Evolutionary conservation across 768 basidiomycete genomes (phyloP).

Genomic region (Boletus patriciae): DNA sequence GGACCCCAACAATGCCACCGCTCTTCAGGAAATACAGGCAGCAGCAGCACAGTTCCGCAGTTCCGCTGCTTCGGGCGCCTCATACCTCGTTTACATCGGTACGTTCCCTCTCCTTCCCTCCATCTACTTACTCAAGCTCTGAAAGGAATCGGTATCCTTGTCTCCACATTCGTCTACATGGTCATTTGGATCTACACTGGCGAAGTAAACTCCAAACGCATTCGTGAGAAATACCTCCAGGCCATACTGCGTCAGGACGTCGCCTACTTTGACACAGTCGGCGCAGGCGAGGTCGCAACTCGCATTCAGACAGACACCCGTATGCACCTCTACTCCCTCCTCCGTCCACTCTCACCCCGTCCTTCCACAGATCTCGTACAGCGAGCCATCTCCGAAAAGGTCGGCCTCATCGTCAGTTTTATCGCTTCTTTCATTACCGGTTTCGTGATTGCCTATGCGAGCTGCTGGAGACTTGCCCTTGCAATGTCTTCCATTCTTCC

Average conservation of each 20-base stretch:
- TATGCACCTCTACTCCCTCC: slow-evolving; percentile 33
- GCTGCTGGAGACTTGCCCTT: slow-evolving; percentile 79
- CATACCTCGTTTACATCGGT: slow-evolving; percentile 70
- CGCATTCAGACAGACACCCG: slow-evolving; percentile 88
- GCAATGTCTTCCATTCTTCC: slow-evolving; percentile 82
- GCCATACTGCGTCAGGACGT: slow-evolving; percentile 85
- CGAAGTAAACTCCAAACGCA: slow-evolving; percentile 80
- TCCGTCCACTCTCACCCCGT: background rate
- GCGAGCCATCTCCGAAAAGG: slow-evolving; percentile 89
- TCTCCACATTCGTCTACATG: slow-evolving; percentile 75
- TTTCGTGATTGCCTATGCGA: slow-evolving; percentile 70
- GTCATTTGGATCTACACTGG: slow-evolving; percentile 69
- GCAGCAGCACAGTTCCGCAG: slow-evolving; percentile 51
- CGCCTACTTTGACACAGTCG: slow-evolving; percentile 87
- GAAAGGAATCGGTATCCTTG: slow-evolving; percentile 70
- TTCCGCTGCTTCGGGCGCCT: slow-evolving; percentile 55
- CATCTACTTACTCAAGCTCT: background rate
- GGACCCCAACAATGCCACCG: slow-evolving; percentile 26
- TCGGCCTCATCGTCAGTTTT: slow-evolving; percentile 66
- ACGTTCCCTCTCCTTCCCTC: slow-evolving; percentile 16
- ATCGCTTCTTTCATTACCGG: slow-evolving; percentile 73
- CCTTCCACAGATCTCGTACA: slow-evolving; percentile 70
- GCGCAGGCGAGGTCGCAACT: slow-evolving; percentile 92
- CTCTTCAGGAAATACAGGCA: slow-evolving; percentile 33
- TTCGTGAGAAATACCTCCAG: slow-evolving; percentile 79